These are phyloP conservation scores for Candida arabinofermentans DNA, from an alignment of 805 yeast species.

Conservation along the genomic window DNA sequence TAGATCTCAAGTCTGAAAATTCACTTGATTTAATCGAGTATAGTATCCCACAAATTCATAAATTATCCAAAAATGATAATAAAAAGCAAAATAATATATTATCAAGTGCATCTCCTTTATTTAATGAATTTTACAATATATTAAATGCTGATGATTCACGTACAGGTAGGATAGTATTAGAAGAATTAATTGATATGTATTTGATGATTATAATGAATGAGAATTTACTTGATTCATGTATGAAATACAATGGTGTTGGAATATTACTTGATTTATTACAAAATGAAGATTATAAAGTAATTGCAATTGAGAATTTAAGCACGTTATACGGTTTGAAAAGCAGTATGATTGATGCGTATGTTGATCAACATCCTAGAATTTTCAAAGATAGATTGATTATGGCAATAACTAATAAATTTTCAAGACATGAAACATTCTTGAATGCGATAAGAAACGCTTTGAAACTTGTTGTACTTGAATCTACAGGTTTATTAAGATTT, in stretches of 20 bases:
- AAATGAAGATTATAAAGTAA: constrained; percentile 8
- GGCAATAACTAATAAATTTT: too few species aligned
- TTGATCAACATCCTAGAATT: too few species aligned
- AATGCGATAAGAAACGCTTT: too few species aligned
- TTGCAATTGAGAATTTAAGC: constrained; percentile 8
- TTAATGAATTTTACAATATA: constrained; percentile 7
- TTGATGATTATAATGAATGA: constrained; percentile 14
- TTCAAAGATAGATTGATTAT: too few species aligned
- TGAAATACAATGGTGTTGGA: constrained; percentile 13
- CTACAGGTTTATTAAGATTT: too few species aligned
- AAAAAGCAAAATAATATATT: constrained; percentile 12
- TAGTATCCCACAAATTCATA: constrained; percentile 11
- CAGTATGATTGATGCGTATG: constrained; percentile 12
- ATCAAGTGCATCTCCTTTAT: constrained; percentile 14
- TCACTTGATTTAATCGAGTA: constrained; percentile 12
- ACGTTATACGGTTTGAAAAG: constrained; percentile 3
- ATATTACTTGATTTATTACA: constrained; percentile 12
- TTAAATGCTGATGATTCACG: constrained; percentile 5
- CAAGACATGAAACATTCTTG: too few species aligned
- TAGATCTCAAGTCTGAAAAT: constrained; percentile 10
- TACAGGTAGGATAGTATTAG: constrained; percentile 5
- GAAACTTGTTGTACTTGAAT: too few species aligned
- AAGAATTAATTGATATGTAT: constrained; percentile 11
- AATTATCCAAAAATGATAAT: constrained; percentile 13
- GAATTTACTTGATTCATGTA: constrained; percentile 5